phyloP scores from a whole-genome alignment of 768 basidiomycete species.

The Panellus pusillus region DNA sequence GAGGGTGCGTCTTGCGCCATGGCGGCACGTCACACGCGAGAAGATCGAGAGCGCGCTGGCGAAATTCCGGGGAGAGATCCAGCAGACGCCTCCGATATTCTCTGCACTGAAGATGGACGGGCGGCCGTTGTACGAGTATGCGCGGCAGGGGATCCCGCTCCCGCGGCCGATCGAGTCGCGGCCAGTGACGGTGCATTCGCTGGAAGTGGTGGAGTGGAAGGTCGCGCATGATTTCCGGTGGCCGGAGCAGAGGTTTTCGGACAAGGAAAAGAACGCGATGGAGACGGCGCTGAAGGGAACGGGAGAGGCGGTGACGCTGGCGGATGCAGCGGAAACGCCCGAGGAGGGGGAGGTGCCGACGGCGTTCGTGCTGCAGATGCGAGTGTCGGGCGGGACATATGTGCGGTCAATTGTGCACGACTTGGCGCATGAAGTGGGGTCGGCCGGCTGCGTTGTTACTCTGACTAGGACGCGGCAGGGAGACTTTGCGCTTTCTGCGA shows the following conservation, averaged over 20 bases:
- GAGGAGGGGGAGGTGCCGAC: slow-evolving; percentile 49
- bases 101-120: slow-evolving; percentile 99
- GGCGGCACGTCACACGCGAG: slow-evolving; percentile 82
- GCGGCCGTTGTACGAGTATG: slow-evolving; percentile 92
- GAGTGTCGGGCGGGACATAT: slow-evolving; percentile 94
- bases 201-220: slow-evolving; percentile 79
- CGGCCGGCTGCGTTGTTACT: slow-evolving; percentile 91
- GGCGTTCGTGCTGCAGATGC: slow-evolving; percentile 88
- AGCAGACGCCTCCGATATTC: slow-evolving; percentile 92
- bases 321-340: slow-evolving; percentile 38
- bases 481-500: slow-evolving; percentile 57
- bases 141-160: slow-evolving; percentile 84
- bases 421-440: slow-evolving; percentile 78
- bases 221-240: slow-evolving; percentile 77
- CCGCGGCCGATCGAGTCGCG: slow-evolving; percentile 93
- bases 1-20: slow-evolving; percentile 72
- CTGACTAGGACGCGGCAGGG: slow-evolving; percentile 90
- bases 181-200: slow-evolving; percentile 74
- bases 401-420: slow-evolving; percentile 96
- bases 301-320: slow-evolving; percentile 38
- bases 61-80: slow-evolving; percentile 82
- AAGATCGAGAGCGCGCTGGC: slow-evolving; percentile 67
- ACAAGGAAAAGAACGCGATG: slow-evolving; percentile 69
- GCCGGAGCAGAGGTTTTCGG: slow-evolving; percentile 70
- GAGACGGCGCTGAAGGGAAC: slow-evolving; percentile 59